These are phyloP conservation scores for Termitomyces sp. DNA, from an alignment of 768 basidiomycete species.

Conservation along the genomic window DNA sequence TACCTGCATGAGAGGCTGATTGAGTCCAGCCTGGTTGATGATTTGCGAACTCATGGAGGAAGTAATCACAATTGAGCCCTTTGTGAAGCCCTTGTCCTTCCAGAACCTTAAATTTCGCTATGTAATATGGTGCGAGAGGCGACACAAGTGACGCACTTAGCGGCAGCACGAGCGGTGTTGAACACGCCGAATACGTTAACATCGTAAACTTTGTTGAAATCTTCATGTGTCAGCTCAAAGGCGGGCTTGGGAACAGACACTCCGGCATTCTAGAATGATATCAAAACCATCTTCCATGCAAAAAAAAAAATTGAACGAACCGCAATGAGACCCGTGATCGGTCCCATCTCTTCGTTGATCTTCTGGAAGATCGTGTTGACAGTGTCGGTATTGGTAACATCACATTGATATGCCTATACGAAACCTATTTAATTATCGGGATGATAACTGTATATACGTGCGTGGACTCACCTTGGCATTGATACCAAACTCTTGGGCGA, in stretches of 20 bases:
- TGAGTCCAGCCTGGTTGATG: too few relatives aligned
- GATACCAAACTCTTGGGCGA: constrained; percentile 40
- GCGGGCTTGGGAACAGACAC: constrained; percentile 60
- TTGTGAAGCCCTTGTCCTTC: constrained; percentile 24
- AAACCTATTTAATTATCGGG: too few relatives aligned
- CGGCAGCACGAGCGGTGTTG: constrained; percentile 53
- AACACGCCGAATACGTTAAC: constrained; percentile 66
- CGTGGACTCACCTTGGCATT: constrained; percentile 32
- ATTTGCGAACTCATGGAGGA: constrained; percentile 66
- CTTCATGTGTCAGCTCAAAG: constrained; percentile 45
- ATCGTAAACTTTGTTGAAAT: constrained; percentile 48
- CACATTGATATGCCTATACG: constrained; percentile 54
- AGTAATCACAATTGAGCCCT: constrained; percentile 56
- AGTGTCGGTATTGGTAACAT: constrained; percentile 46
- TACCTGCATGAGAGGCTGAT: too few relatives aligned
- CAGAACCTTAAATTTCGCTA: constrained; percentile 31
- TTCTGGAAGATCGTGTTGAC: constrained; percentile 37
- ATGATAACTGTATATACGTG: neutral
- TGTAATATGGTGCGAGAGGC: neutral
- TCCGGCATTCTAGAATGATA: constrained; percentile 44
- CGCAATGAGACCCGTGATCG: constrained; percentile 50
- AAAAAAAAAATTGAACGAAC: constrained; percentile 24
- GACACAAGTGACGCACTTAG: constrained; percentile 30
- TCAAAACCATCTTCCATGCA: neutral
- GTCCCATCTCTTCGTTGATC: constrained; percentile 43